Conservation (phyloP, 306 rosid species). For the Astragalus glycyphyllos region DNA sequence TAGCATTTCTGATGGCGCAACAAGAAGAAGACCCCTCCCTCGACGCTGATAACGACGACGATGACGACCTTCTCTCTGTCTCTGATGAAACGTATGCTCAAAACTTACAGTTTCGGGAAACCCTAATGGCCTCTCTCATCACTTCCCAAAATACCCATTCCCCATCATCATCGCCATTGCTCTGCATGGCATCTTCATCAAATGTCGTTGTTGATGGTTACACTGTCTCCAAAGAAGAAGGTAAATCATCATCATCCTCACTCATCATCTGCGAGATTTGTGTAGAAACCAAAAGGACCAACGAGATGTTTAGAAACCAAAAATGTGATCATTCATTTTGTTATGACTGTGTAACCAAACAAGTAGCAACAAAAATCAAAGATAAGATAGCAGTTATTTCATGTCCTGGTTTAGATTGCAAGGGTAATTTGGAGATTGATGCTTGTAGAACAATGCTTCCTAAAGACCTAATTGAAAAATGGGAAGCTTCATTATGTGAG, state of each 20-base stretch:
- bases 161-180: constrained; percentile 3
- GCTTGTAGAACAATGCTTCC: constrained; percentile 53
- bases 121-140: constrained; percentile 41
- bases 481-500: constrained; percentile 55
- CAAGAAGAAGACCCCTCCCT: not conserved
- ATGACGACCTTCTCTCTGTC: not conserved
- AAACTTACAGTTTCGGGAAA: constrained; percentile 60
- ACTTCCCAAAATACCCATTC: constrained; percentile 4
- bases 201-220: not conserved
- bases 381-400: constrained; percentile 42
- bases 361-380: constrained; percentile 57
- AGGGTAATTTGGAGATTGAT: constrained; percentile 45
- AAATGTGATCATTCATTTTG: constrained; percentile 58
- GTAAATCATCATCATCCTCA: not conserved
- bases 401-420: constrained; percentile 60
- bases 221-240: too few relatives aligned
- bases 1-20: too few relatives aligned
- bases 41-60: constrained; percentile 15
- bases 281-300: constrained; percentile 30
- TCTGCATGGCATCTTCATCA: not conserved
- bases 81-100: constrained; percentile 51
- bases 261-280: constrained; percentile 53
- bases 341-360: constrained; percentile 50
- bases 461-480: constrained; percentile 41
- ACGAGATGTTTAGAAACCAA: constrained; percentile 46